These are phyloP conservation scores for Vaucheria bursata DNA, from an alignment of 352 stramenopile genomes.

Conservation along the genomic window DNA sequence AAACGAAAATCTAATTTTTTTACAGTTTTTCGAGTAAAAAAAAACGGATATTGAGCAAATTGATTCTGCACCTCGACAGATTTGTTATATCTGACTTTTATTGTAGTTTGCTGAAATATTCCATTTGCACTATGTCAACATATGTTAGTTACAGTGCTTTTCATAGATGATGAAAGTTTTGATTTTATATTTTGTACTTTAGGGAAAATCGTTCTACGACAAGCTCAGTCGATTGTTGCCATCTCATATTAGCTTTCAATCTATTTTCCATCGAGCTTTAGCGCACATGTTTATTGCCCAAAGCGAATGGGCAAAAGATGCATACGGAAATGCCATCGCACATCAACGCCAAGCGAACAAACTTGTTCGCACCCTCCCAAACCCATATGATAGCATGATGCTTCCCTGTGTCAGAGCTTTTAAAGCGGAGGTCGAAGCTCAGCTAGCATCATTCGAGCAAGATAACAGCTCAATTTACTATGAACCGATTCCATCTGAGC, in stretches of 20 bases:
- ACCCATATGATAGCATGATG: too few species aligned
- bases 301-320: slow-evolving; percentile 20
- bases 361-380: neutral
- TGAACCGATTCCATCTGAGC: slow-evolving; percentile 19
- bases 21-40: too few species aligned
- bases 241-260: slow-evolving; percentile 23
- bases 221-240: slow-evolving; percentile 20
- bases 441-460: neutral
- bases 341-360: slow-evolving; percentile 11
- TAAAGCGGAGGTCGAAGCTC: too few species aligned
- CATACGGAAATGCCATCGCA: slow-evolving; percentile 14
- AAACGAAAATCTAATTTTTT: too few species aligned
- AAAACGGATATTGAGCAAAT: neutral
- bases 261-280: slow-evolving; percentile 8
- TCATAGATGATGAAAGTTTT: neutral
- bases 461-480: slow-evolving; percentile 41
- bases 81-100: neutral
- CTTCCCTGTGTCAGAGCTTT: too few species aligned
- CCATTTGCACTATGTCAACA: neutral
- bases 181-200: neutral
- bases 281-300: slow-evolving; percentile 23
- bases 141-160: neutral
- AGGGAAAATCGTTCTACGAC: slow-evolving; percentile 12
- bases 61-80: neutral
- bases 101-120: neutral